These are phyloP conservation scores for Chlorophyllum brunneum DNA, from an alignment of 768 basidiomycete genomes.

Conservation along the genomic window DNA sequence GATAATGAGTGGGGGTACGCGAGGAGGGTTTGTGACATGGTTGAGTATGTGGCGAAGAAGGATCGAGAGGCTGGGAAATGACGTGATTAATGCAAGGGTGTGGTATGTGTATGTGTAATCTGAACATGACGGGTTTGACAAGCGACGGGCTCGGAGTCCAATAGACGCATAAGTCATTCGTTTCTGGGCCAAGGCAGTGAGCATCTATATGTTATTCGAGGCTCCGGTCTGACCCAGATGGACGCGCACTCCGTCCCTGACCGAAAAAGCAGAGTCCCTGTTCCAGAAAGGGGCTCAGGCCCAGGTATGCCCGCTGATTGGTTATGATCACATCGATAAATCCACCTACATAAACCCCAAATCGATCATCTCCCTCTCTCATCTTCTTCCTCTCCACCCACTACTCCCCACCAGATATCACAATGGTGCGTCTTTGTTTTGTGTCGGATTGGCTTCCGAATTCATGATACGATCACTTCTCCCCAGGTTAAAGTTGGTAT, in stretches of 20 bases:
- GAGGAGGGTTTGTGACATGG: constrained; percentile 79
- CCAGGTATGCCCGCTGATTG: constrained; percentile 6
- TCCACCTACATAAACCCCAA: constrained; percentile 12
- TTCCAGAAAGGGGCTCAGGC: constrained; percentile 8
- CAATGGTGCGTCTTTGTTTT: constrained; percentile 20
- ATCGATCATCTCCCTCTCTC: constrained; percentile 3
- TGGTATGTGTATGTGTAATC: too few relatives aligned
- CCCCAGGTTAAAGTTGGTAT: constrained; percentile 91
- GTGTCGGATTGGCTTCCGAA: neutral
- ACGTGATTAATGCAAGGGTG: neutral
- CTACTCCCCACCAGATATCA: constrained; percentile 13
- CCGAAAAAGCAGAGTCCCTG: too few relatives aligned
- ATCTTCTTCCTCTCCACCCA: constrained; percentile 11
- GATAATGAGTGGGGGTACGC: constrained; percentile 94
- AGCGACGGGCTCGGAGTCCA: too few relatives aligned
- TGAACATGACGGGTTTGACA: too few relatives aligned
- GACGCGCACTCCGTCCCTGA: too few relatives aligned
- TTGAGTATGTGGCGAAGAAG: constrained; percentile 71
- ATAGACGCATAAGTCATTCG: too few relatives aligned
- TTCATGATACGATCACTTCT: neutral
- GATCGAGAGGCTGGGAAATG: constrained; percentile 18
- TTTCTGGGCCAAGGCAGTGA: too few relatives aligned
- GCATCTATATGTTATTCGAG: too few relatives aligned
- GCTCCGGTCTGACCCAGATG: too few relatives aligned
- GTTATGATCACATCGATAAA: constrained; percentile 12